Percentiles rank a stretch among this genome's conserved stretches.
Conservation (phyloP, 345 rosid species). For the Eutrema yunnanense region DNA sequence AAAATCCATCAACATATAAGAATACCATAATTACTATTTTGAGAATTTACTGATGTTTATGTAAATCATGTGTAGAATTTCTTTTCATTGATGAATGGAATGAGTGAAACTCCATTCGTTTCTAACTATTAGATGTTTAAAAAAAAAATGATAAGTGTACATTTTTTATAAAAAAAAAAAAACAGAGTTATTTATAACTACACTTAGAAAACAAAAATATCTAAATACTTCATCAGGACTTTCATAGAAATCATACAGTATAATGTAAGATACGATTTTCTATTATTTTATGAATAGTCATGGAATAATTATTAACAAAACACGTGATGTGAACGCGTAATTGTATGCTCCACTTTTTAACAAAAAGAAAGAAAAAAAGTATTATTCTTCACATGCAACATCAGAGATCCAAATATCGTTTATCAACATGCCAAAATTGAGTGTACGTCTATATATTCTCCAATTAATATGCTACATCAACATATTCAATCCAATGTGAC, state of each 20-base stretch:
- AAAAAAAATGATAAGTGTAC: too few relatives aligned
- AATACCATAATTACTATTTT: background rate
- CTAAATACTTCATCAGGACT: too few relatives aligned
- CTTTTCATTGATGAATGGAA: background rate
- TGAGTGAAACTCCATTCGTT: background rate
- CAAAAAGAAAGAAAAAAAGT: background rate
- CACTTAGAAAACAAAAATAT: too few relatives aligned
- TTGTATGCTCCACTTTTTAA: background rate
- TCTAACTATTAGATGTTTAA: too few relatives aligned
- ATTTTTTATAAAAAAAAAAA: too few relatives aligned
- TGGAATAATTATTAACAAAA: conserved; percentile 10
- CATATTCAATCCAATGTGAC: background rate
- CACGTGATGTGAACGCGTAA: conserved; percentile 23
- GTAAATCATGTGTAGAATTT: background rate
- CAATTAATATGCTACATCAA: background rate
- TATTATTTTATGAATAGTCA: background rate
- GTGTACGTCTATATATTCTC: background rate
- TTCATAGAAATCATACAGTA: background rate
- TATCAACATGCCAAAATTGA: background rate
- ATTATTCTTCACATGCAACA: background rate
- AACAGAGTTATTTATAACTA: too few relatives aligned
- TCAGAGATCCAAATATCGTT: background rate
- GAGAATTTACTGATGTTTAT: background rate
- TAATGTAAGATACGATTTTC: background rate
- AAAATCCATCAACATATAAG: background rate